Evolutionary conservation across 2,329 filamentous ascomycete species (phyloP).

Genomic region (Seiridium unicorne): DNA sequence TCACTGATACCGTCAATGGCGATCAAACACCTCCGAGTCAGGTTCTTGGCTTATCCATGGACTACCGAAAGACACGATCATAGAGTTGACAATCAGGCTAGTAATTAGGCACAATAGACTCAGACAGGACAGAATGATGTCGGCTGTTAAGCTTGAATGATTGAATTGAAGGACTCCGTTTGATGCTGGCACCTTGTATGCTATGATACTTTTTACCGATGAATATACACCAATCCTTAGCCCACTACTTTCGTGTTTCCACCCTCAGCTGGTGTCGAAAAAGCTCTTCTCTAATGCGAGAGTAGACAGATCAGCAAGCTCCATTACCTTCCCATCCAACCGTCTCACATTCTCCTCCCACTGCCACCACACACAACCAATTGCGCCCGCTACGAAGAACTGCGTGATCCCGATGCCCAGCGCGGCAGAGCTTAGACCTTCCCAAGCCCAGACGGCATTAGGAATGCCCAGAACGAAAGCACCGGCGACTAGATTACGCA

Average conservation of each 20-base stretch:
- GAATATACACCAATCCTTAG: no score
- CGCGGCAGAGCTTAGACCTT: constrained; percentile 34
- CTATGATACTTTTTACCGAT: no score
- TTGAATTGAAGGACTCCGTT: no score
- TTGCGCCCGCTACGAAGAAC: constrained; percentile 32
- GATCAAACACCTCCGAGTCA: no score
- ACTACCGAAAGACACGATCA: no score
- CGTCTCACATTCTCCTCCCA: constrained; percentile 39
- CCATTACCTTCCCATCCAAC: constrained; percentile 46
- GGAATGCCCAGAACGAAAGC: constrained; percentile 42
- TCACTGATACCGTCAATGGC: no score
- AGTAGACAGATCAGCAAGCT: constrained; percentile 41
- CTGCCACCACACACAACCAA: constrained; percentile 38
- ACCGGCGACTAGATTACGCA: constrained; percentile 40
- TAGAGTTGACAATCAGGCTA: no score
- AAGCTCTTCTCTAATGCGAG: constrained; percentile 43
- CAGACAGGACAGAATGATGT: no score
- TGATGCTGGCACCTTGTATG: no score
- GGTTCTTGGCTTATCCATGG: no score
- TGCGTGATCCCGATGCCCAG: constrained; percentile 43
- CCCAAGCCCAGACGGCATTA: constrained; percentile 29
- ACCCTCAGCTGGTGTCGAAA: constrained; percentile 32
- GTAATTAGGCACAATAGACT: no score
- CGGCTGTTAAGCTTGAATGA: no score
- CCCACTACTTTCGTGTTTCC: not conserved